Base-by-base conservation (phyloP, 257 asterid genomes). In the Nicotiana attenuata region DNA sequence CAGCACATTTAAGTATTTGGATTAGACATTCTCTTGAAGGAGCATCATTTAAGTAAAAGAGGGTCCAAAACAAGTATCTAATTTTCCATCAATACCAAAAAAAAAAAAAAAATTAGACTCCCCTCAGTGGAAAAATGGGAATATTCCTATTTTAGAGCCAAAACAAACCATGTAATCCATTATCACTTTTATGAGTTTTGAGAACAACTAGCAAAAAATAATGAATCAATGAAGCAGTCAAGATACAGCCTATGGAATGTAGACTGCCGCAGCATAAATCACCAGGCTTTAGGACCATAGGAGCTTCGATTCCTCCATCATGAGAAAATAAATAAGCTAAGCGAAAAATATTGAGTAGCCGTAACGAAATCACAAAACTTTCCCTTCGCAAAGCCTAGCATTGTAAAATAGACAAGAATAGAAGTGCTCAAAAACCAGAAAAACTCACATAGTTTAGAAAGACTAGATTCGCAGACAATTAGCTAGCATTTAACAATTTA, bases 401-500 rank as follows among this genome's bases (percentile, higher is more conserved):
- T 47, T 24, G 35, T 57, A 45, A 56, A 60, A 38, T 33, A 38
- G 79, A 61, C 64, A 57, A 29, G 53, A 82, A 65, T 60, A 63
- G 78, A n/a, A 19, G 84, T 20, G 20, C 59, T 17, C 50, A 68
- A 69, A 52, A 28, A 60, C 31, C 47, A 31, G 31, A 69, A 20
- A 69, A 69, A 13, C n/a, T 41, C 47, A 61, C 81, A 67, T 50
- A 73, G 15, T 22, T 47, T 24, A 45, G 59, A 71, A 45, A 19
- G 45, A 22, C 17, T 47, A 64, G 63, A 76, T 52, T 19, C 82
- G 56, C 69, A 22, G 75, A 19, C 61, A 68, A 63, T 80, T 75
- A 81, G 81, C 85, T 47, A 57, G 80, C 76, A 84, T 50, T 83
- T 52, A 80, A 68, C 19, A 76, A 82, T 20, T 47, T 71, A 73